These are phyloP conservation scores for Ramaria rubella DNA, from an alignment of 768 basidiomycete species.

Conservation along the genomic window DNA sequence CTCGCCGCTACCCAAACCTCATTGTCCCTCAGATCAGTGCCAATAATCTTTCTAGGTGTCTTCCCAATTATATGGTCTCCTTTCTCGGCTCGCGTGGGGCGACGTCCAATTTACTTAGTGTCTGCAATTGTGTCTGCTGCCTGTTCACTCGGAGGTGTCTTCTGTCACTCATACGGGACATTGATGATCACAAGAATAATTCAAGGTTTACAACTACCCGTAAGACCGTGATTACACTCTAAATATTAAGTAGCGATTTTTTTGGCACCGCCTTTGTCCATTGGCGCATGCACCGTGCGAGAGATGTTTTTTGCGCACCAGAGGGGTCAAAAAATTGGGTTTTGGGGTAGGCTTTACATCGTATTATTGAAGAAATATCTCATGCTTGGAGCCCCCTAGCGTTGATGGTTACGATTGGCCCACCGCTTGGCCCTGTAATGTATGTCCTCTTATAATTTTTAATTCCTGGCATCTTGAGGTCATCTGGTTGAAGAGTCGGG, in stretches of 20 bases:
- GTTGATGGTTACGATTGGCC: conserved; percentile 2
- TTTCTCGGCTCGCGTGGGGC: background rate
- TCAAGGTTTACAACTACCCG: background rate
- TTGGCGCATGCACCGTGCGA: conserved; percentile 1
- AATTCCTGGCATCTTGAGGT: background rate
- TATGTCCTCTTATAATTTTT: background rate
- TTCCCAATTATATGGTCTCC: conserved; percentile 1
- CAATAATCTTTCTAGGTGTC: background rate
- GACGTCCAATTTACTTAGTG: conserved; percentile 1
- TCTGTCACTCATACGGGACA: conserved; percentile 4
- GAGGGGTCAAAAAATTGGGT: background rate
- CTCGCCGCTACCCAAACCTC: background rate
- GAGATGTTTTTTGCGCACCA: conserved; percentile 1
- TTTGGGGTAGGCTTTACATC: background rate
- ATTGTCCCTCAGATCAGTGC: background rate
- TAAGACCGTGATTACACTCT: background rate
- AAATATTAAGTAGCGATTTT: background rate
- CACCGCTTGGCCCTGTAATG: background rate
- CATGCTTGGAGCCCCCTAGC: background rate
- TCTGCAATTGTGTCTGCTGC: background rate
- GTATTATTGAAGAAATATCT: background rate
- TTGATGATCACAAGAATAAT: conserved; percentile 2
- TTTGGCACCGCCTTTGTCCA: background rate
- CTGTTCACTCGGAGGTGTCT: background rate
- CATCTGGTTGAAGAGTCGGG: background rate